Percentiles rank a stretch among this genome's conserved stretches.
Evolutionary conservation across 2,329 filamentous ascomycete genomes (phyloP).

Genomic region (Neobulgaria alba): DNA sequence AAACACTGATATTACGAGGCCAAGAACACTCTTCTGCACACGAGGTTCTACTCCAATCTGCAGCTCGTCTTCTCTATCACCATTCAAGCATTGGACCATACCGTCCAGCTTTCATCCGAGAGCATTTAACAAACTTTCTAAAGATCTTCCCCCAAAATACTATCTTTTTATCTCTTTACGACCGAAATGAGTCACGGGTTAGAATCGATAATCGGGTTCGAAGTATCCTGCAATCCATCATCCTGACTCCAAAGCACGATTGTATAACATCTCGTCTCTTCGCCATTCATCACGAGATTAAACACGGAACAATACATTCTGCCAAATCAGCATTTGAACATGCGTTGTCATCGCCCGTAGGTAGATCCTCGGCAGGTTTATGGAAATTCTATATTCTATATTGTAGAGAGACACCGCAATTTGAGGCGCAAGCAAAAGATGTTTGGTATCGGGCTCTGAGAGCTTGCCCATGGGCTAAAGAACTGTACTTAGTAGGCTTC

Average conservation of each 20-base stretch:
- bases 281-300: conserved; percentile 45
- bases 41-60: conserved; percentile 62
- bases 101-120: conserved; percentile 56
- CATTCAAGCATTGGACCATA: conserved; percentile 51
- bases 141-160: conserved; percentile 64
- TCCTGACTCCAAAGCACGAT: conserved; percentile 27
- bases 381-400: conserved; percentile 46
- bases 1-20: conserved; percentile 32
- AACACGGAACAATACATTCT: conserved; percentile 41
- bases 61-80: conserved; percentile 59
- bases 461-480: conserved; percentile 55
- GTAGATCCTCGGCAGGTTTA: conserved; percentile 34
- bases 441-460: conserved; percentile 48
- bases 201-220: conserved; percentile 70
- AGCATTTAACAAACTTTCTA: conserved; percentile 53
- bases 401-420: conserved; percentile 33
- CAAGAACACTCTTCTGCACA: conserved; percentile 31
- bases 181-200: conserved; percentile 65
- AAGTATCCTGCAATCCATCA: conserved; percentile 43
- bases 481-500: conserved; percentile 49
- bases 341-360: conserved; percentile 33
- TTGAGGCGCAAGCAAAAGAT: conserved; percentile 34
- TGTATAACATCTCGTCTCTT: conserved; percentile 44
- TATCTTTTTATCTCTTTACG: conserved; percentile 62
- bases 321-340: conserved; percentile 46